phyloP scores from a whole-genome alignment of 2,329 filamentous ascomycete species.

The Claviceps citrina region DNA sequence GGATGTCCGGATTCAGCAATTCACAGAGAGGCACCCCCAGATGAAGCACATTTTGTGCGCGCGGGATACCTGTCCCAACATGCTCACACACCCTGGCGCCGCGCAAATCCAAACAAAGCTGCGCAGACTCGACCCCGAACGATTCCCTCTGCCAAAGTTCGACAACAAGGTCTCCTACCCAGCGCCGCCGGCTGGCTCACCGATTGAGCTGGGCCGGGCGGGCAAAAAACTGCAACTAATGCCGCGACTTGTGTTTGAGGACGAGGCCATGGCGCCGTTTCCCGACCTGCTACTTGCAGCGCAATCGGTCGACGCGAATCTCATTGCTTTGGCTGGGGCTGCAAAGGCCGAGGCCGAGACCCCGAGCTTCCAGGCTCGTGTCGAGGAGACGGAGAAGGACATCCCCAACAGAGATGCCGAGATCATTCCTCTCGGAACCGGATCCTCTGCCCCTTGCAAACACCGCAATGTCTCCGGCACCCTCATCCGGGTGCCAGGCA shows the following conservation, averaged over 20 bases:
- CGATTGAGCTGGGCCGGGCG: constrained; percentile 24
- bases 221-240: constrained; percentile 33
- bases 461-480: constrained; percentile 92
- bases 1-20: constrained; percentile 48
- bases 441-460: constrained; percentile 77
- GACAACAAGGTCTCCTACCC: constrained; percentile 31
- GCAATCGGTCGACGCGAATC: constrained; percentile 22
- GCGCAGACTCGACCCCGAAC: constrained; percentile 53
- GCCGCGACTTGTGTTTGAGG: constrained; percentile 30
- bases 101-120: constrained; percentile 54
- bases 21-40: constrained; percentile 46
- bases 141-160: constrained; percentile 56
- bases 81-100: constrained; percentile 52
- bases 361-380: constrained; percentile 30
- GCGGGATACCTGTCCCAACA: constrained; percentile 58
- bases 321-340: constrained; percentile 36
- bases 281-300: constrained; percentile 31
- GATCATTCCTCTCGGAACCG: constrained; percentile 77
- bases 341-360: constrained; percentile 28
- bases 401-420: constrained; percentile 64
- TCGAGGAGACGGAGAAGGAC: constrained; percentile 40
- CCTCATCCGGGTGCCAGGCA: constrained; percentile 65
- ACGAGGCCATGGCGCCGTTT: constrained; percentile 30
- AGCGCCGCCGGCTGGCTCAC: constrained; percentile 10
- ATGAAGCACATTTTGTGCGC: constrained; percentile 67